Percentiles rank a stretch among this genome's conserved stretches.
phyloP scores from a whole-genome alignment of 2,329 filamentous ascomycete species.

The Pseudogymnoascus sp. region DNA sequence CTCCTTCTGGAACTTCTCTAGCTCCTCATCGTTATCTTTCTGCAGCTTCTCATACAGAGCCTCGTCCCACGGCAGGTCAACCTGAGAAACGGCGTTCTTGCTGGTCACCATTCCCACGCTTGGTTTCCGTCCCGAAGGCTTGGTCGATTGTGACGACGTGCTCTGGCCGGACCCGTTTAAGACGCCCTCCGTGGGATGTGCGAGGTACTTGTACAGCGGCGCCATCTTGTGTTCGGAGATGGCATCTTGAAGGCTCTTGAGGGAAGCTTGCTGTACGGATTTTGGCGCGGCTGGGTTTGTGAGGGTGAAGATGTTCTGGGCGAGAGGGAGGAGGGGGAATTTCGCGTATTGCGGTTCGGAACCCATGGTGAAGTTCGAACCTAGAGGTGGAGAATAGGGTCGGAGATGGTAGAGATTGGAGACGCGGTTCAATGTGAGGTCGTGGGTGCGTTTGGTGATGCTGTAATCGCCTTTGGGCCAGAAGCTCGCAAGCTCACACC shows the following conservation, averaged over 20 bases:
- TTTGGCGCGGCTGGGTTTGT: slow-evolving; percentile 69
- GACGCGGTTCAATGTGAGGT: background rate
- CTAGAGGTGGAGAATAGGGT: background rate
- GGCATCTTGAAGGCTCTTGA: slow-evolving; percentile 72
- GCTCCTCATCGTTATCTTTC: slow-evolving; percentile 70
- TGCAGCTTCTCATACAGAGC: slow-evolving; percentile 70
- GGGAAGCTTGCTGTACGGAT: slow-evolving; percentile 59
- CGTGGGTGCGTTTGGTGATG: background rate
- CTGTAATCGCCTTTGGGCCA: slow-evolving; percentile 5
- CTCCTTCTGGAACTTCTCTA: slow-evolving; percentile 72
- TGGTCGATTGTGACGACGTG: slow-evolving; percentile 38
- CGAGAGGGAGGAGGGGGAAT: slow-evolving; percentile 73
- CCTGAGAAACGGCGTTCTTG: slow-evolving; percentile 54
- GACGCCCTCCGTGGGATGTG: slow-evolving; percentile 64
- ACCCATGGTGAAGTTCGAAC: slow-evolving; percentile 49
- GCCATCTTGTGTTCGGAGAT: slow-evolving; percentile 82
- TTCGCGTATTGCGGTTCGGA: slow-evolving; percentile 81
- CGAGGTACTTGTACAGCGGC: slow-evolving; percentile 76
- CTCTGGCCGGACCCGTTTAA: slow-evolving; percentile 46
- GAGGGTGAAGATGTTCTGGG: slow-evolving; percentile 81
- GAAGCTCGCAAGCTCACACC: slow-evolving; percentile 2
- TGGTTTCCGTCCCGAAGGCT: slow-evolving; percentile 59
- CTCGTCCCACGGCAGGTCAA: slow-evolving; percentile 86
- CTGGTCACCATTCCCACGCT: slow-evolving; percentile 72
- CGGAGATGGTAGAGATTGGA: slow-evolving; percentile 1